A percentile compares a stretch with the other conserved stretches of the same genome.
These are phyloP conservation scores for Colletotrichum zoysiae DNA, from an alignment of 2,329 filamentous ascomycete species.

Conservation along the genomic window DNA sequence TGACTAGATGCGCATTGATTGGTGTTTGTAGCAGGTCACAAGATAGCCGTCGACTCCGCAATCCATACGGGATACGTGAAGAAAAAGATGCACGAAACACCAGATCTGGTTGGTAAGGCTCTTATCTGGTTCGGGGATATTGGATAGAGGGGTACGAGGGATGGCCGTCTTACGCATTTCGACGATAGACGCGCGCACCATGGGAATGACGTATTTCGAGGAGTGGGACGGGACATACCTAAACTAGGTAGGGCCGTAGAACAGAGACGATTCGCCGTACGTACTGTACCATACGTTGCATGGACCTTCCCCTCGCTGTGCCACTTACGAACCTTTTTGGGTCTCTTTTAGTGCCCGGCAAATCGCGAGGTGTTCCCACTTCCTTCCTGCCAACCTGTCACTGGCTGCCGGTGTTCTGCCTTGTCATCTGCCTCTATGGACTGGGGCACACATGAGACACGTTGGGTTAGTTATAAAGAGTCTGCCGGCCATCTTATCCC, in stretches of 20 bases:
- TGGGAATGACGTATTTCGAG: constrained; percentile 16
- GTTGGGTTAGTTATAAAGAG: constrained; percentile 33
- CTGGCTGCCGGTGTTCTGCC: constrained; percentile 8
- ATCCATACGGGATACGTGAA: constrained; percentile 23
- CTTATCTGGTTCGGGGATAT: background rate
- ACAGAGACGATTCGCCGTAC: background rate
- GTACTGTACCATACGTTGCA: constrained; percentile 16
- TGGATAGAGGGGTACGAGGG: background rate
- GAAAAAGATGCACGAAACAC: constrained; percentile 25
- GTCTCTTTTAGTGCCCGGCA: constrained; percentile 36
- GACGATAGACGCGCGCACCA: background rate
- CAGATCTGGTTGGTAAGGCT: constrained; percentile 7
- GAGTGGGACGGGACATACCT: background rate
- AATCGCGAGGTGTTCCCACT: constrained; percentile 32
- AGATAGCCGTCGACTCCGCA: constrained; percentile 30
- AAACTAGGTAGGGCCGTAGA: no score
- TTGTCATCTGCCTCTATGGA: constrained; percentile 15
- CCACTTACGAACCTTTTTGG: constrained; percentile 23
- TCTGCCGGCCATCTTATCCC: constrained; percentile 5
- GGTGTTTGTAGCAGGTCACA: constrained; percentile 33
- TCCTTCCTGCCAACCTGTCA: constrained; percentile 13
- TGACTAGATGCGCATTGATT: constrained; percentile 22
- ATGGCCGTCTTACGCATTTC: background rate
- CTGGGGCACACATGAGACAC: constrained; percentile 31
- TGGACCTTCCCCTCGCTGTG: constrained; percentile 24